phyloP scores from a whole-genome alignment of 306 rosid genomes.

The Rosa rugosa region DNA sequence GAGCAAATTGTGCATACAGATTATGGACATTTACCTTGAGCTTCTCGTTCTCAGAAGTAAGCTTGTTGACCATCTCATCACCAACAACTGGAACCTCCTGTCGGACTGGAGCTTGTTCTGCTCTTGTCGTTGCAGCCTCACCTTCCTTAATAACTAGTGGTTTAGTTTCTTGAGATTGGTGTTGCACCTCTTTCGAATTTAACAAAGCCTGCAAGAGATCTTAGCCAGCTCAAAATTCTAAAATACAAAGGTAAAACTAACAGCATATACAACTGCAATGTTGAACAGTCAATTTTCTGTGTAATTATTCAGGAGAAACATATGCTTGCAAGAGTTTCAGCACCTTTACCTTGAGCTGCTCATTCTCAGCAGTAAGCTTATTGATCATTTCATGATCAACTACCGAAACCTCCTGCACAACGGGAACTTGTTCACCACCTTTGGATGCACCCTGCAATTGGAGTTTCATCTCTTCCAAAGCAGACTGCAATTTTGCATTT shows the following conservation, averaged over 20 bases:
- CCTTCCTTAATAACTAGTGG: conserved; percentile 52
- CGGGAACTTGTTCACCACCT: conserved; percentile 38
- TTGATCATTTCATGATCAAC: conserved; percentile 51
- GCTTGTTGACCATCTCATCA: conserved; percentile 49
- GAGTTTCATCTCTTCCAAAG: conserved; percentile 54
- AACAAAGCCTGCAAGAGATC: not conserved
- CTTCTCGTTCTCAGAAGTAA: conserved; percentile 65
- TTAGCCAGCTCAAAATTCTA: not conserved
- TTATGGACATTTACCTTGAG: conserved; percentile 50
- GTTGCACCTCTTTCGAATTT: conserved; percentile 45
- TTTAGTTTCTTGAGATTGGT: conserved; percentile 38
- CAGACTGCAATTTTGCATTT: conserved; percentile 62
- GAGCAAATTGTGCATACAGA: not conserved
- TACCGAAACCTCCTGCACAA: conserved; percentile 43
- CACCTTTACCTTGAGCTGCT: conserved; percentile 58
- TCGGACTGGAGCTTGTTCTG: conserved; percentile 35
- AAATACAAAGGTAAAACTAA: not conserved
- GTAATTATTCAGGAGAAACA: not conserved
- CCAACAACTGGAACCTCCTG: conserved; percentile 45
- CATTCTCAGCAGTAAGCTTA: conserved; percentile 67
- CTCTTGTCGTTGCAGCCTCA: conserved; percentile 41
- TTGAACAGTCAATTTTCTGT: not conserved
- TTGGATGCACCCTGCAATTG: conserved; percentile 49
- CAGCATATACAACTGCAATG: not conserved
- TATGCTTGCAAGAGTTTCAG: conserved; percentile 4